These are phyloP conservation scores for Pseudogymnoascus sp. DNA, from an alignment of 2,329 filamentous ascomycete species.

Conservation along the genomic window DNA sequence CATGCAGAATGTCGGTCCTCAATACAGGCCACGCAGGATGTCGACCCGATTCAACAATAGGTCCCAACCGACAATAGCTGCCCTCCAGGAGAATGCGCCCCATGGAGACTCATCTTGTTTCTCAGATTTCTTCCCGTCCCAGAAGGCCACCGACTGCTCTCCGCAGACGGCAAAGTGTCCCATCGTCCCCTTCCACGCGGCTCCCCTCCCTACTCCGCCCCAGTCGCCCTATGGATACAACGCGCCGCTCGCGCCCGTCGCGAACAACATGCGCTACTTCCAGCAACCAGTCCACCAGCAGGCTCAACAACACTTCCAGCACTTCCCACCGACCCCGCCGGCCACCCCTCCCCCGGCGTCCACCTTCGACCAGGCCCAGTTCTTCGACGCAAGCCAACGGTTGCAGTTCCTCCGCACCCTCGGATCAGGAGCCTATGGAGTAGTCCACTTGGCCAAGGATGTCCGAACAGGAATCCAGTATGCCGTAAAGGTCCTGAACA, in stretches of 20 bases:
- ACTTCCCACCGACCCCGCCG: not conserved
- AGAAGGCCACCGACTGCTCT: not conserved
- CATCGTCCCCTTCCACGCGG: not conserved
- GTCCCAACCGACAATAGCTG: not conserved
- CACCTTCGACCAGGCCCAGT: not conserved
- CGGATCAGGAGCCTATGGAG: constrained; percentile 91
- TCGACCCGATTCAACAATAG: not conserved
- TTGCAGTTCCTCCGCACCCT: constrained; percentile 80
- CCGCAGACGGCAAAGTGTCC: not conserved
- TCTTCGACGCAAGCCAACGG: constrained; percentile 5
- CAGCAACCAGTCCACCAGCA: constrained; percentile 1
- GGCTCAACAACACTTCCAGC: not conserved
- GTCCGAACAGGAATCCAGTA: constrained; percentile 75
- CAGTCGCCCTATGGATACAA: constrained; percentile 4
- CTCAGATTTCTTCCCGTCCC: not conserved
- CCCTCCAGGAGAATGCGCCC: constrained; percentile 3
- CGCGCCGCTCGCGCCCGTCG: constrained; percentile 2
- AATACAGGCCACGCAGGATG: constrained; percentile 12
- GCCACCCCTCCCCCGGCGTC: not conserved
- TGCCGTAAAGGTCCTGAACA: constrained; percentile 96
- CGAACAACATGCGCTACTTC: not conserved
- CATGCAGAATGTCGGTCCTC: constrained; percentile 11
- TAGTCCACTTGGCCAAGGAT: constrained; percentile 86
- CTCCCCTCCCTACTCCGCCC: not conserved
- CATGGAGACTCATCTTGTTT: not conserved